A percentile compares a stretch with the other conserved stretches of the same genome.
Conservation (phyloP, 306 rosid genomes). For the Arachis stenosperma region DNA sequence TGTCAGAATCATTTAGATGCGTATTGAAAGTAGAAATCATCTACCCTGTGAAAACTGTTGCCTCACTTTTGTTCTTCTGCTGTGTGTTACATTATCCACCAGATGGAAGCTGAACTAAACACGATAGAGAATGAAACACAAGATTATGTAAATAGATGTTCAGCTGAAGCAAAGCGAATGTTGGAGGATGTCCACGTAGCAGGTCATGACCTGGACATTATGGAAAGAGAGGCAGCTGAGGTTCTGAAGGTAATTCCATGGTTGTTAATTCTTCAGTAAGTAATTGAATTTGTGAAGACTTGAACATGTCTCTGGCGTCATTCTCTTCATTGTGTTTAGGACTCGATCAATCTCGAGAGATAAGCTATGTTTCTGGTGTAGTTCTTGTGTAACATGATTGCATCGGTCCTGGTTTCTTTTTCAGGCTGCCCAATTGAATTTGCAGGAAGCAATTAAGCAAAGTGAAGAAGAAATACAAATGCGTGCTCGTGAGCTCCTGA, state of each 20-base stretch:
- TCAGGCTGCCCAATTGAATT: constrained; percentile 62
- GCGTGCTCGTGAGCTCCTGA: constrained; percentile 56
- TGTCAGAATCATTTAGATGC: not conserved
- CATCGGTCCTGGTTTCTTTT: constrained; percentile 18
- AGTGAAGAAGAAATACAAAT: constrained; percentile 66
- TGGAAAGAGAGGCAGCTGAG: constrained; percentile 75
- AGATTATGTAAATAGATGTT: constrained; percentile 53
- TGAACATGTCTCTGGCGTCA: not conserved
- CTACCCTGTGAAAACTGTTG: constrained; percentile 14
- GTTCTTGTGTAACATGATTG: constrained; percentile 1
- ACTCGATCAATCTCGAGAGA: constrained; percentile 1
- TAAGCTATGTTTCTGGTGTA: not conserved
- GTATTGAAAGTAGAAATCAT: constrained; percentile 12
- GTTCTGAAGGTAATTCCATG: constrained; percentile 62
- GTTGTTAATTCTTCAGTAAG: constrained; percentile 12
- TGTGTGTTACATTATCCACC: constrained; percentile 36
- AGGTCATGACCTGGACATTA: constrained; percentile 53
- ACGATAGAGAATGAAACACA: constrained; percentile 59
- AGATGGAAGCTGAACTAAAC: constrained; percentile 66
- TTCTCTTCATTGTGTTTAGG: not conserved
- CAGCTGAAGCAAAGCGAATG: constrained; percentile 62
- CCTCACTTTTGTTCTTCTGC: constrained; percentile 30
- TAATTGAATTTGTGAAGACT: not conserved
- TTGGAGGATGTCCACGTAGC: constrained; percentile 61
- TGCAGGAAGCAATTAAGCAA: constrained; percentile 63